phyloP scores from a whole-genome alignment of 768 basidiomycete genomes.

The Tephrocybe sp. region DNA sequence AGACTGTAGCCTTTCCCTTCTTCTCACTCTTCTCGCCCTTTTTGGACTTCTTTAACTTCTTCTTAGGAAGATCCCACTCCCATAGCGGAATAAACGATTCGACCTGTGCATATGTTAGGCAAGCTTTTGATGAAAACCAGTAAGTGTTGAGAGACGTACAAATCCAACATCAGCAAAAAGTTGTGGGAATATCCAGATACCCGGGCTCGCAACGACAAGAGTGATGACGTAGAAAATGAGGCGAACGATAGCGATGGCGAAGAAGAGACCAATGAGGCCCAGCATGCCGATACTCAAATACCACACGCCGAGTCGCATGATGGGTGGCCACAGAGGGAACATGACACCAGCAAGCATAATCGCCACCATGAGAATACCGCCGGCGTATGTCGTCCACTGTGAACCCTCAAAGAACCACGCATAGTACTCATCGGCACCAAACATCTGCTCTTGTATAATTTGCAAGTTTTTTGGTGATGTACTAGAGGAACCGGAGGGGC shows the following conservation, averaged over 20 bases:
- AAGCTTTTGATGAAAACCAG: neutral
- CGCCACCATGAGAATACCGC: conserved; percentile 87
- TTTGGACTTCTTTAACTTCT: conserved; percentile 63
- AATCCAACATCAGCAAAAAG: conserved; percentile 98
- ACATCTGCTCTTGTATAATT: conserved; percentile 79
- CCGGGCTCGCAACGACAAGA: conserved; percentile 80
- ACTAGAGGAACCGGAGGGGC: conserved; percentile 58
- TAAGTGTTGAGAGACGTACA: no score
- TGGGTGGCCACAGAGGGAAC: conserved; percentile 98
- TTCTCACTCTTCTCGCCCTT: conserved; percentile 54
- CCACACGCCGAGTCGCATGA: conserved; percentile 92
- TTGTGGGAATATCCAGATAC: conserved; percentile 99
- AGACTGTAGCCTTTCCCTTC: conserved; percentile 42
- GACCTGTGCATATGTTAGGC: conserved; percentile 51
- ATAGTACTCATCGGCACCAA: conserved; percentile 81
- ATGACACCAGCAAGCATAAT: conserved; percentile 96
- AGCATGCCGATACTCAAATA: conserved; percentile 90
- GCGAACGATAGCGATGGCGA: conserved; percentile 86
- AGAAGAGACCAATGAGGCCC: conserved; percentile 86
- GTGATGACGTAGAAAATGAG: conserved; percentile 94
- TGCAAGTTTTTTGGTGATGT: conserved; percentile 79
- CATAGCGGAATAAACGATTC: conserved; percentile 96
- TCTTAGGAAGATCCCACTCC: conserved; percentile 93
- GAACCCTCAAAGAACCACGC: conserved; percentile 98
- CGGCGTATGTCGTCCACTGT: conserved; percentile 90